Evolutionary conservation across 176 grass and related monocot species (phyloP).

Genomic region (Avena sativa): DNA sequence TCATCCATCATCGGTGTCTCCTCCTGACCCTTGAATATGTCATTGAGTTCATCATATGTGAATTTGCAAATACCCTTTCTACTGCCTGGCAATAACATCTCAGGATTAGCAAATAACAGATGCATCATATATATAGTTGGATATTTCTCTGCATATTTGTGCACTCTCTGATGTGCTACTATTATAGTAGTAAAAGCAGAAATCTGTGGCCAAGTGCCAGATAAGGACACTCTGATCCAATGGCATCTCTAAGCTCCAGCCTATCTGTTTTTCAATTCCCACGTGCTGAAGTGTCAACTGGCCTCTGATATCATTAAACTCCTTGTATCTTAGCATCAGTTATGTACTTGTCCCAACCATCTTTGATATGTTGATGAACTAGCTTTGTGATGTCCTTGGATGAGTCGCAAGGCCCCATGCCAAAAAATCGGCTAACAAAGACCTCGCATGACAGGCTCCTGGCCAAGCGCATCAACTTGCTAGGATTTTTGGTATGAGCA

Average conservation of each 20-base stretch:
- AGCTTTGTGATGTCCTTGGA: background rate
- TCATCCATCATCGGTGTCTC: background rate
- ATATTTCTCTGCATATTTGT: background rate
- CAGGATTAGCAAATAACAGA: background rate
- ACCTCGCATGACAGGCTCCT: background rate
- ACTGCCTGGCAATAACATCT: background rate
- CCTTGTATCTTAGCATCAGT: background rate
- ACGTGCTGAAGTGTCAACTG: background rate
- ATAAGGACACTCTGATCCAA: background rate
- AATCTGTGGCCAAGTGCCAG: background rate
- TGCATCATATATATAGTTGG: constrained; percentile 1
- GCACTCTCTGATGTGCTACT: background rate
- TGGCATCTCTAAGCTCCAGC: background rate
- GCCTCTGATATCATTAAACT: background rate
- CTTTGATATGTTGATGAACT: background rate
- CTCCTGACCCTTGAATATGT: background rate
- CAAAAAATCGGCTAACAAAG: background rate
- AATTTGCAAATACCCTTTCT: background rate
- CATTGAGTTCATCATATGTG: background rate
- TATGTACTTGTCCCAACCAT: background rate
- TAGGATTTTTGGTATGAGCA: background rate
- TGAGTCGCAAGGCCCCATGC: too few relatives aligned
- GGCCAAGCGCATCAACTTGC: background rate
- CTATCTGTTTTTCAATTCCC: too few relatives aligned
- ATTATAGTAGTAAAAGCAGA: background rate